A percentile compares a stretch with the other conserved stretches of the same genome.
Conservation (phyloP, 305 asterid species). For the Fraxinus xanthoxyloides region DNA sequence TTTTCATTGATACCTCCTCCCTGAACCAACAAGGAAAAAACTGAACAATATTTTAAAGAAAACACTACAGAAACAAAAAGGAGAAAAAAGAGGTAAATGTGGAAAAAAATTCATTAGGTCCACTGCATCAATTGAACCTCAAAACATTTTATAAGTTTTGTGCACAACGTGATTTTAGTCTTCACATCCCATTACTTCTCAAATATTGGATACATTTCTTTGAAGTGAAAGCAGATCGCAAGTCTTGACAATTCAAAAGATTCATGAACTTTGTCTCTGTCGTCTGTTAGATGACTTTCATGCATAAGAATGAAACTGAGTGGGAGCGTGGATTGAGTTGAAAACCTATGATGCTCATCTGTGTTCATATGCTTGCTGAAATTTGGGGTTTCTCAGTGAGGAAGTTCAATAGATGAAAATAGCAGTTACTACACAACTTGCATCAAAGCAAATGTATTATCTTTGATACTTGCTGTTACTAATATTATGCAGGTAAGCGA, state of each 20-base stretch:
- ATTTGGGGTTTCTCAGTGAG: not conserved
- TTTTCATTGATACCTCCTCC: not conserved
- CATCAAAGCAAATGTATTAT: not conserved
- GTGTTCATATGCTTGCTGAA: not conserved
- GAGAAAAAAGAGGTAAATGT: not conserved
- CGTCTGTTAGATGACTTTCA: conserved; percentile 1
- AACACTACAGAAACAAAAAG: not conserved
- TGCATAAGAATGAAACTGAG: conserved; percentile 6
- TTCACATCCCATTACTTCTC: not conserved
- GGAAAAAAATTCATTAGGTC: conserved; percentile 2
- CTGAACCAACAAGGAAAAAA: not conserved
- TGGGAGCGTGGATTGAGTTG: not conserved
- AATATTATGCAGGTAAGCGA: conserved; percentile 55
- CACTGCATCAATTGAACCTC: not conserved
- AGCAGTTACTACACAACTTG: not conserved
- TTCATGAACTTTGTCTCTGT: not conserved
- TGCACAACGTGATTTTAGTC: not conserved
- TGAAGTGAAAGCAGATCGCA: not conserved
- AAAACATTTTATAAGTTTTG: not conserved
- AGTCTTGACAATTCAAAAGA: not conserved
- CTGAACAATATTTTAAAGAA: not conserved
- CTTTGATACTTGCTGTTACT: conserved; percentile 15
- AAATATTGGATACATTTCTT: not conserved
- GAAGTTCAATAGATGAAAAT: conserved; percentile 11
- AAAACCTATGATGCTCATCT: not conserved